Conservation (phyloP, 495 filamentous ascomycete genomes). For the Neurospora sp. region DNA sequence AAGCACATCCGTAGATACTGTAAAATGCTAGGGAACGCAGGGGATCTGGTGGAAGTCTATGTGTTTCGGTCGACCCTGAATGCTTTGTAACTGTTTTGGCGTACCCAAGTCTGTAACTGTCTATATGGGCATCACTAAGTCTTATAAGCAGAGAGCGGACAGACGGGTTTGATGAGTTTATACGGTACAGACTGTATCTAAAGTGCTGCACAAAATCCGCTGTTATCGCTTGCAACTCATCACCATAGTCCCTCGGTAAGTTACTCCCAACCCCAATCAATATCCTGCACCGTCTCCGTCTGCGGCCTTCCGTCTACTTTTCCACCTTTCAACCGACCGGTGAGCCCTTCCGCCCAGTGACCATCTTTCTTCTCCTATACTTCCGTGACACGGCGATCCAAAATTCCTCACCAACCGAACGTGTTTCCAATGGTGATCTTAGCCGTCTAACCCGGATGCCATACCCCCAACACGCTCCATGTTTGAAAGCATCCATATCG, state of each 20-base stretch:
- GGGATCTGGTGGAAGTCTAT: no score
- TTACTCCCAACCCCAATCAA: not conserved
- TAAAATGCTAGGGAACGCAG: no score
- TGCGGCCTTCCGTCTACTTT: not conserved
- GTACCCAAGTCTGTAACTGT: not conserved
- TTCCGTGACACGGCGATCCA: not conserved
- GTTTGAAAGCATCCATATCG: not conserved
- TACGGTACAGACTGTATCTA: not conserved
- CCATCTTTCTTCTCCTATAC: not conserved
- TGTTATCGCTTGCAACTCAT: not conserved
- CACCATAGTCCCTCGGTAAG: not conserved
- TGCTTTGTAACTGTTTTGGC: not conserved
- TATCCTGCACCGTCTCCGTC: not conserved
- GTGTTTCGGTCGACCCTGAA: not conserved
- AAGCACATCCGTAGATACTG: not conserved
- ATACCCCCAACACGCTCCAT: not conserved
- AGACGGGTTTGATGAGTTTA: not conserved
- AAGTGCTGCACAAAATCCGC: not conserved
- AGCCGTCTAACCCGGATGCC: not conserved
- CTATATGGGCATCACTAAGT: not conserved
- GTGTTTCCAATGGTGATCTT: not conserved
- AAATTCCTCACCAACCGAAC: not conserved
- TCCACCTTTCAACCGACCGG: not conserved
- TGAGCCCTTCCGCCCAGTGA: not conserved
- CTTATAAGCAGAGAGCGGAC: not conserved